phyloP scores from a whole-genome alignment of 169 alveolate genomes.

The Toxoplasma gondii region DNA sequence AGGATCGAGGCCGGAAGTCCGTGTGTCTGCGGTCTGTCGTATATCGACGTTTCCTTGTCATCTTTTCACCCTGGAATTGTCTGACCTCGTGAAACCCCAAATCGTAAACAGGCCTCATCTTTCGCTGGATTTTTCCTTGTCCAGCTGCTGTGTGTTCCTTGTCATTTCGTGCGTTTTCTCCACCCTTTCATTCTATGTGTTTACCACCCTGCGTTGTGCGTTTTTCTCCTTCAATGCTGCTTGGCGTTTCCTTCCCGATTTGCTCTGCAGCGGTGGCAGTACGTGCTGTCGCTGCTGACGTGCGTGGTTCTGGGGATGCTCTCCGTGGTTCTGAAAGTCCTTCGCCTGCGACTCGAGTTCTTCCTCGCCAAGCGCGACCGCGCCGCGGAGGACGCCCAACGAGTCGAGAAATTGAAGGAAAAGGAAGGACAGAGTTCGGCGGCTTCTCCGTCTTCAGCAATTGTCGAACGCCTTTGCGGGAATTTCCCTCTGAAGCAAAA shows the following conservation, averaged over 20 bases:
- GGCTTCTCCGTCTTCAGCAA: background rate
- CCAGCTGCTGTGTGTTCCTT: background rate
- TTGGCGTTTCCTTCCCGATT: too few species aligned
- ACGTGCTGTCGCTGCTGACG: slow-evolving; percentile 2
- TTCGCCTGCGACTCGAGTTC: slow-evolving; percentile 22
- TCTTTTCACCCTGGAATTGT: background rate
- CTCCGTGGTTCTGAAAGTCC: slow-evolving; percentile 31
- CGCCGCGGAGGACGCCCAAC: slow-evolving; percentile 2
- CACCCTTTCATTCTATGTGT: too few species aligned
- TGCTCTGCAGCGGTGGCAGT: slow-evolving; percentile 8
- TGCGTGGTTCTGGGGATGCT: slow-evolving; percentile 21
- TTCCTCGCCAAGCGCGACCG: background rate
- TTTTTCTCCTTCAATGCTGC: too few species aligned
- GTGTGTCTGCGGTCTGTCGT: background rate
- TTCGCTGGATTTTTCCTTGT: background rate
- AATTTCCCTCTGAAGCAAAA: slow-evolving; percentile 58
- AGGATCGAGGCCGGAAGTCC: background rate
- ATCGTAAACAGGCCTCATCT: background rate
- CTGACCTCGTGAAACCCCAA: background rate
- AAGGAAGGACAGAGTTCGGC: background rate
- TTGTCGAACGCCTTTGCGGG: background rate
- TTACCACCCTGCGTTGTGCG: too few species aligned
- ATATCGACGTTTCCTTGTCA: background rate
- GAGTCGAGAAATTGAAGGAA: background rate
- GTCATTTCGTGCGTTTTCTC: too few species aligned